Percentiles rank a stretch among this genome's conserved stretches.
Conservation (phyloP, 805 yeast genomes). For the Isabelozyma gotoi region DNA sequence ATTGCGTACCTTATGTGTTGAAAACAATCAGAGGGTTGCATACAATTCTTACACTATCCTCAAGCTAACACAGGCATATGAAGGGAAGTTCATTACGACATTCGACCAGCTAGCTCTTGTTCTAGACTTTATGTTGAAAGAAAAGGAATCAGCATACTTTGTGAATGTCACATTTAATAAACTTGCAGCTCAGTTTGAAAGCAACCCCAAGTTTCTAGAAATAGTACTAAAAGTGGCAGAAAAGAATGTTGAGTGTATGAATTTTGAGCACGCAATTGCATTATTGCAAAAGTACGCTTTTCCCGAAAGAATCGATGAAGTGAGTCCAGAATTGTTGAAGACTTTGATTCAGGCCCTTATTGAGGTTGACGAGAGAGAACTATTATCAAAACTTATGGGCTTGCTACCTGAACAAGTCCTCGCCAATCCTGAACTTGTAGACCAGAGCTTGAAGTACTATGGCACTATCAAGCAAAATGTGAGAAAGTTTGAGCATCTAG, state of each 20-base stretch:
- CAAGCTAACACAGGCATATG: constrained; percentile 7
- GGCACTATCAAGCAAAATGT: constrained; percentile 12
- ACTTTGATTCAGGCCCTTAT: background rate
- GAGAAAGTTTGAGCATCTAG: constrained; percentile 15
- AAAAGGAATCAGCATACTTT: constrained; percentile 12
- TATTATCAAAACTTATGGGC: background rate
- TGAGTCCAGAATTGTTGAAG: background rate
- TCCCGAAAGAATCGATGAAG: background rate
- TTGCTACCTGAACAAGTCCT: background rate
- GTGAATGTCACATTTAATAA: constrained; percentile 15
- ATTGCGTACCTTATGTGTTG: constrained; percentile 10
- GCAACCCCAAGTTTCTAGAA: background rate
- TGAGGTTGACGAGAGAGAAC: background rate
- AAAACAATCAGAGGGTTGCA: constrained; percentile 5
- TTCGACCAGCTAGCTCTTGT: background rate
- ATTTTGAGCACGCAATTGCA: background rate
- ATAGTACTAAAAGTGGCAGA: background rate
- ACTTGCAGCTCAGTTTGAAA: background rate
- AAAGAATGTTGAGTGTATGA: background rate
- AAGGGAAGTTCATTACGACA: background rate
- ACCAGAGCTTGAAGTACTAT: constrained; percentile 13
- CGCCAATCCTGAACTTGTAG: constrained; percentile 3
- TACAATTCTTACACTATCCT: constrained; percentile 11
- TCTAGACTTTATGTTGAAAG: background rate
- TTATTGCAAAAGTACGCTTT: background rate